phyloP scores from a whole-genome alignment of 202 grass and related monocot species.

The Hordeum pubiflorum region DNA sequence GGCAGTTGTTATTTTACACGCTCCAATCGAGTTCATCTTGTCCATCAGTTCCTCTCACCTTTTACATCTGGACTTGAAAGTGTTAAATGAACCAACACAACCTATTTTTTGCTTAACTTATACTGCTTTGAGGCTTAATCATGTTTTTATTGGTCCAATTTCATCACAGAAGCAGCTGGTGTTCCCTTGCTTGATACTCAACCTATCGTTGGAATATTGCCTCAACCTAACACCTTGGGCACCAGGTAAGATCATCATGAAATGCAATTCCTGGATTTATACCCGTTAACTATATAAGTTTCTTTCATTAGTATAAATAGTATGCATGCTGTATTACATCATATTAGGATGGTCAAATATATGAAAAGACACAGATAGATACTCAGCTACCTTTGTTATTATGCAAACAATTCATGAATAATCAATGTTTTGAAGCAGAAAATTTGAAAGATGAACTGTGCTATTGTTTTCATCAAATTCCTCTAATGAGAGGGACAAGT shows the following conservation, averaged over 20 bases:
- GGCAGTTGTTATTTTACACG: not conserved
- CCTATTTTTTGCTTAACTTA: not conserved
- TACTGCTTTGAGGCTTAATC: slow-evolving; percentile 11
- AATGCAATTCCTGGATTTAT: slow-evolving; percentile 3
- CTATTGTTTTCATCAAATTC: slow-evolving; percentile 21
- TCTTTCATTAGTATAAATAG: not conserved
- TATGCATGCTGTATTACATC: not conserved
- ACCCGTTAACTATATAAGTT: not conserved
- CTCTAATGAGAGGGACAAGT: not conserved
- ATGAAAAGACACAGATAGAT: not conserved
- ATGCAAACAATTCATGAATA: not conserved
- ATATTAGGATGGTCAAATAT: slow-evolving; percentile 10
- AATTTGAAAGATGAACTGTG: slow-evolving; percentile 14
- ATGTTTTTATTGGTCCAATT: slow-evolving; percentile 10
- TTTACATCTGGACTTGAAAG: not conserved
- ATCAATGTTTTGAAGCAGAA: slow-evolving; percentile 13
- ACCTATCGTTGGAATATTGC: slow-evolving; percentile 85
- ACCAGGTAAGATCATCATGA: slow-evolving; percentile 52
- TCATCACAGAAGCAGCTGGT: slow-evolving; percentile 49
- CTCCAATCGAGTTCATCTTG: not conserved
- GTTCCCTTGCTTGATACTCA: slow-evolving; percentile 62
- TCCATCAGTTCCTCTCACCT: not conserved
- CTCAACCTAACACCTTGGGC: slow-evolving; percentile 61
- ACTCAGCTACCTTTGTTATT: slow-evolving; percentile 8
- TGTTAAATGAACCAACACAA: not conserved